Evolutionary conservation across 306 rosid genomes (phyloP).

Genomic region (Clitoria ternatea): DNA sequence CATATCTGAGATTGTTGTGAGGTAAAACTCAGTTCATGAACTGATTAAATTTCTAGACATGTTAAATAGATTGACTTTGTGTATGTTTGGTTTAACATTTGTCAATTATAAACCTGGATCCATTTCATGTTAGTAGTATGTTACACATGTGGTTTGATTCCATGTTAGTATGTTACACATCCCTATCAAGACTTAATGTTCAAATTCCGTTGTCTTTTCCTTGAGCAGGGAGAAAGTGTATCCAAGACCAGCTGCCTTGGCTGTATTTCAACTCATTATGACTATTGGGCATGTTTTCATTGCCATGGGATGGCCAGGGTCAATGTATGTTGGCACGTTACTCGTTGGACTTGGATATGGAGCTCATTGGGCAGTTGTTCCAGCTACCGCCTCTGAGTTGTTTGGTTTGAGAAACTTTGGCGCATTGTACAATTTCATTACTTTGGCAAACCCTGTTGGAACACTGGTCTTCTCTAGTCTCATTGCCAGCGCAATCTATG

Average conservation of each 20-base stretch:
- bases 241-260: slow-evolving; percentile 81
- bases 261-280: slow-evolving; percentile 77
- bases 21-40: slow-evolving; percentile 40
- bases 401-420: slow-evolving; percentile 89
- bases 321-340: slow-evolving; percentile 72
- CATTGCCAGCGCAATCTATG: slow-evolving; percentile 81
- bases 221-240: slow-evolving; percentile 65
- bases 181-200: not conserved
- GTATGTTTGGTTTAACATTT: no score
- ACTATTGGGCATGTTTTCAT: slow-evolving; percentile 66
- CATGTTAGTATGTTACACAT: no score
- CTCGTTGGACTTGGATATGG: slow-evolving; percentile 87
- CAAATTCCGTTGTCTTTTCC: slow-evolving; percentile 21
- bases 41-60: no score
- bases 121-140: no score
- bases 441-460: slow-evolving; percentile 82
- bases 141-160: no score
- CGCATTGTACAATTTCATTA: slow-evolving; percentile 85
- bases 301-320: slow-evolving; percentile 89
- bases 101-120: no score
- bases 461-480: slow-evolving; percentile 70
- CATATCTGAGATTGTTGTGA: slow-evolving; percentile 80
- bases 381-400: slow-evolving; percentile 96
- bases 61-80: no score
- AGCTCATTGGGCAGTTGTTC: slow-evolving; percentile 92